Base-by-base conservation (phyloP, 371 early-diverging fungal genomes). In the Rozella allomycis region DNA sequence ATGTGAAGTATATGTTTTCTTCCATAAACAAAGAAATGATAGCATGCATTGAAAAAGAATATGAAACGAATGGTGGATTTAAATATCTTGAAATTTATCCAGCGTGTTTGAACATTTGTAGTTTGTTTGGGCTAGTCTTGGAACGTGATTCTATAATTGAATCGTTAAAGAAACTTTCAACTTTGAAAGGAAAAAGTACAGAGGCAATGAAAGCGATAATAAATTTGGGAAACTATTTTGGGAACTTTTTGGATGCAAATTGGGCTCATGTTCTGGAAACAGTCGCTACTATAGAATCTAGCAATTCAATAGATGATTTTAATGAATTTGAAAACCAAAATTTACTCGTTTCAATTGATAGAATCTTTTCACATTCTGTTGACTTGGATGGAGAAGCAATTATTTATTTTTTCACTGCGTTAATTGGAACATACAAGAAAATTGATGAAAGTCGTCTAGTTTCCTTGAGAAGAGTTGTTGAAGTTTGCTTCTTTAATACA, bases 101-200 rank as follows among this genome's bases (percentile, higher is more conserved):
- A n/a, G n/a, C n/a, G n/a, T n/a, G n/a, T n/a, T n/a, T n/a, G n/a
- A n/a, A n/a, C n/a, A n/a, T n/a, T n/a, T n/a, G n/a, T n/a, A n/a
- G n/a, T n/a, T n/a, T n/a, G n/a, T n/a, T n/a, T n/a, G n/a, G n/a
- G n/a, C n/a, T n/a, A n/a, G n/a, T n/a, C n/a, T n/a, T n/a, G n/a
- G n/a, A n/a, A n/a, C 44, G 60, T 10, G 57, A 67, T 38, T 64
- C 67, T 7, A 60, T 58, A 45, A 57, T 63, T n/a, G 49, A 54
- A 3, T 47, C 58, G 11, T 46, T 67, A 23, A 42, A 48, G 19
- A 55, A 57, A 34, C n/a, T n/a, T n/a, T n/a, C n/a, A n/a, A n/a
- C n/a, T n/a, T n/a, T n/a, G 20, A 37, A 39, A 23, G 47, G 53
- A 2, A 61, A 61, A 45, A 56, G 61, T 40, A 44, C 55, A 23